These are phyloP conservation scores for Zasmidium cellare DNA, from an alignment of 2,329 filamentous ascomycete genomes.

Conservation along the genomic window DNA sequence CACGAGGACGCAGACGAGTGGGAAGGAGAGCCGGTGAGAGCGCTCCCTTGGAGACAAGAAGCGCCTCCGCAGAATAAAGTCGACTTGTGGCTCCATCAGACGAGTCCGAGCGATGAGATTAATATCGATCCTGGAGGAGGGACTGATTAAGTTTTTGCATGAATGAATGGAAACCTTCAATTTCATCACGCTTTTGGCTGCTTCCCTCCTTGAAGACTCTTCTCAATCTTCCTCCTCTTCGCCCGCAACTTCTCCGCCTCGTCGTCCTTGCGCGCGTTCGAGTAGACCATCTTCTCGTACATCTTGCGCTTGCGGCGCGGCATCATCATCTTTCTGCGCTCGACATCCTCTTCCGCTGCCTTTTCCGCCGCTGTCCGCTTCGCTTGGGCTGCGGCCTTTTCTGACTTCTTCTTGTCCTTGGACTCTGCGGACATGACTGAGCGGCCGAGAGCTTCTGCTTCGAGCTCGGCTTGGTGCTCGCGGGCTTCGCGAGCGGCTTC, in stretches of 20 bases:
- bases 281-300: conserved; percentile 96
- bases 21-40: neutral
- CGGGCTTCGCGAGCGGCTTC: conserved; percentile 63
- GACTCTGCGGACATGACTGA: conserved; percentile 51
- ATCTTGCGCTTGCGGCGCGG: conserved; percentile 96
- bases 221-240: conserved; percentile 88
- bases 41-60: conserved; percentile 3
- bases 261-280: conserved; percentile 87
- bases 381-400: conserved; percentile 68
- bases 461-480: conserved; percentile 83
- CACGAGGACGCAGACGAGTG: neutral
- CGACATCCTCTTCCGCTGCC: conserved; percentile 80
- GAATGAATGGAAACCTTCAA: neutral
- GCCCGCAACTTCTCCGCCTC: conserved; percentile 83
- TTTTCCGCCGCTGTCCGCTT: conserved; percentile 63
- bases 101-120: neutral
- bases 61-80: conserved; percentile 4
- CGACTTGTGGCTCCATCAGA: conserved; percentile 1
- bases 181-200: conserved; percentile 1
- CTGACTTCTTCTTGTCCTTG: conserved; percentile 57
- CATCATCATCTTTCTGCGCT: conserved; percentile 97
- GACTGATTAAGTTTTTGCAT: neutral
- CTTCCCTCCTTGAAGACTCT: conserved; percentile 19
- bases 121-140: neutral
- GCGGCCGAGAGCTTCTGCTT: conserved; percentile 81